phyloP scores from a whole-genome alignment of 2,329 filamentous ascomycete species.

The Arthrinium puccinioides region DNA sequence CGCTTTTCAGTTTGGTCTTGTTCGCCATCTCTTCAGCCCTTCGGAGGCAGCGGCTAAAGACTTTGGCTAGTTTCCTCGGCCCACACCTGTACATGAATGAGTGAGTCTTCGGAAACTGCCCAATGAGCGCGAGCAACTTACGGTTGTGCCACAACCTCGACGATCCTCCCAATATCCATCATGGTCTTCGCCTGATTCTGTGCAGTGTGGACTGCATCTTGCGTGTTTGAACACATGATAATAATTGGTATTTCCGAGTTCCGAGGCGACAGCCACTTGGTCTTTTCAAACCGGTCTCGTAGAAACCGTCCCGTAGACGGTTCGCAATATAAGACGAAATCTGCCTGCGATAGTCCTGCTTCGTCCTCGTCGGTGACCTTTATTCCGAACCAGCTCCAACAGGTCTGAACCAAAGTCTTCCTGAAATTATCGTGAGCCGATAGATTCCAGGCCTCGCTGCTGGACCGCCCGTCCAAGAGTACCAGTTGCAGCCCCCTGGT shows the following conservation, averaged over 20 bases:
- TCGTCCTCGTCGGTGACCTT: constrained; percentile 13
- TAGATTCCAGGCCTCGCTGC: constrained; percentile 2
- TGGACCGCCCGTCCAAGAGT: constrained; percentile 10
- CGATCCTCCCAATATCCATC: constrained; percentile 14
- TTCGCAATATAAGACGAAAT: constrained; percentile 20
- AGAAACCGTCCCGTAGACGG: constrained; percentile 11
- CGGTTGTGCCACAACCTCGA: constrained; percentile 25
- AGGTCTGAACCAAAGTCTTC: constrained; percentile 20
- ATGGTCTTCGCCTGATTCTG: constrained; percentile 13
- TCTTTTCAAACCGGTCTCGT: constrained; percentile 10
- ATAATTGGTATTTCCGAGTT: constrained; percentile 15
- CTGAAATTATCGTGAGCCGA: constrained; percentile 14
- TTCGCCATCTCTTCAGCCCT: constrained; percentile 1
- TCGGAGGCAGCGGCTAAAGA: constrained; percentile 16
- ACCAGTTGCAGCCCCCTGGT: constrained; percentile 12
- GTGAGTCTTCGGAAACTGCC: background rate
- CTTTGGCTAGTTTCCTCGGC: constrained; percentile 21
- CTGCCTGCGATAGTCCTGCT: constrained; percentile 5
- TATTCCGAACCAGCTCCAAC: constrained; percentile 27
- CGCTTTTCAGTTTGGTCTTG: too few species aligned
- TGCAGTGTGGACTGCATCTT: constrained; percentile 19
- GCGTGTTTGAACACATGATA: constrained; percentile 20
- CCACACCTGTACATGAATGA: constrained; percentile 12
- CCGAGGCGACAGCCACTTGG: background rate
- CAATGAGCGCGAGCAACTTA: constrained; percentile 9